These are phyloP conservation scores for Medicago truncatula DNA, from an alignment of 306 rosid genomes.

Conservation along the genomic window DNA sequence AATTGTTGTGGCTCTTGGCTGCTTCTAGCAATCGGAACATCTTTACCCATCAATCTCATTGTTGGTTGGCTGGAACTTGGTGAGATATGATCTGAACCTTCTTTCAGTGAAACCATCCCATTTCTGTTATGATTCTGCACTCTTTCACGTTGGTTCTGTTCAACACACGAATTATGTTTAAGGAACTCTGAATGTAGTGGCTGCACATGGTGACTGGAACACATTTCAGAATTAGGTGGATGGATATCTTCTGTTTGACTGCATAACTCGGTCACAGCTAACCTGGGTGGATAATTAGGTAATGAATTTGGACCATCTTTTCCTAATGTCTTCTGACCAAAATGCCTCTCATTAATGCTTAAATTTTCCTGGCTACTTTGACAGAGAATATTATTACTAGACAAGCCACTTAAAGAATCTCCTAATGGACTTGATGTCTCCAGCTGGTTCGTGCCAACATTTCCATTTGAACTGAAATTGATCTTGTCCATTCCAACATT, in stretches of 20 bases:
- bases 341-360: conserved; percentile 50
- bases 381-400: conserved; percentile 43
- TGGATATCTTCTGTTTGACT: conserved; percentile 56
- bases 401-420: conserved; percentile 55
- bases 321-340: conserved; percentile 56
- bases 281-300: conserved; percentile 68
- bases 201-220: conserved; percentile 47
- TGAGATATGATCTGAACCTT: conserved; percentile 53
- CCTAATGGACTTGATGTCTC: conserved; percentile 49
- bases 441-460: conserved; percentile 49
- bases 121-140: conserved; percentile 51
- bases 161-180: conserved; percentile 46
- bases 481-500: conserved; percentile 55
- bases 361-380: conserved; percentile 53
- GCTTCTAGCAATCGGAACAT: conserved; percentile 89
- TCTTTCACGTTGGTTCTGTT: conserved; percentile 56
- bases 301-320: conserved; percentile 53
- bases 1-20: conserved; percentile 60
- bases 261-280: conserved; percentile 56
- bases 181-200: conserved; percentile 54
- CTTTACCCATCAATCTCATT: conserved; percentile 98
- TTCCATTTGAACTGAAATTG: conserved; percentile 68
- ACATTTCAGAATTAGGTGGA: conserved; percentile 51
- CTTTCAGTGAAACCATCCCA: conserved; percentile 49
- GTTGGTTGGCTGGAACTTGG: conserved; percentile 71